Conservation (phyloP, 208 protist species). For the Leishmania amazonensis region DNA sequence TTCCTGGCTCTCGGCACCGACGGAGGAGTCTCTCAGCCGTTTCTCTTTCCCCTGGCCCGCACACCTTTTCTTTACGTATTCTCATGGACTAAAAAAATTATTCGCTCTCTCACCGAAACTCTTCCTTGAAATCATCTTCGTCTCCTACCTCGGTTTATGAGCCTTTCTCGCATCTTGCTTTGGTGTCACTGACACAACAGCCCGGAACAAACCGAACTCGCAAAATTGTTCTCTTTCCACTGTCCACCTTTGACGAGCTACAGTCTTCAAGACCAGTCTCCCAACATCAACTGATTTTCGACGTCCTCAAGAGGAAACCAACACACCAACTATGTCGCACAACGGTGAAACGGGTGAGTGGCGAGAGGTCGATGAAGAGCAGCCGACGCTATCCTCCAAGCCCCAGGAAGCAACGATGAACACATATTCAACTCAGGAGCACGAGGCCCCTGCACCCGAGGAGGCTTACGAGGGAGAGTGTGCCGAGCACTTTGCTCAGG, state of each 20-base stretch:
- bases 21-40: not conserved
- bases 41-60: not conserved
- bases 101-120: not conserved
- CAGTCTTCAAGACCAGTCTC: not conserved
- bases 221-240: not conserved
- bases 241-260: not conserved
- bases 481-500: not conserved
- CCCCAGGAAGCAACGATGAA: not conserved
- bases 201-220: not conserved
- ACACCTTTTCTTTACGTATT: not conserved
- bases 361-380: conserved; percentile 18
- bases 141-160: not conserved
- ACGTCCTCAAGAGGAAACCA: no score
- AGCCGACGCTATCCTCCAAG: not conserved
- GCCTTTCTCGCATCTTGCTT: not conserved
- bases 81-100: not conserved
- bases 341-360: not conserved
- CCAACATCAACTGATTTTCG: not conserved
- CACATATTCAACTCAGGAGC: not conserved
- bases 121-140: not conserved
- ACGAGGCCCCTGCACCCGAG: not conserved
- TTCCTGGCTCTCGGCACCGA: not conserved
- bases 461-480: conserved; percentile 1
- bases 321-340: not conserved
- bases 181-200: not conserved